phyloP scores from a whole-genome alignment of 1,139 yeast species.

The Kodamaea anthophila region DNA sequence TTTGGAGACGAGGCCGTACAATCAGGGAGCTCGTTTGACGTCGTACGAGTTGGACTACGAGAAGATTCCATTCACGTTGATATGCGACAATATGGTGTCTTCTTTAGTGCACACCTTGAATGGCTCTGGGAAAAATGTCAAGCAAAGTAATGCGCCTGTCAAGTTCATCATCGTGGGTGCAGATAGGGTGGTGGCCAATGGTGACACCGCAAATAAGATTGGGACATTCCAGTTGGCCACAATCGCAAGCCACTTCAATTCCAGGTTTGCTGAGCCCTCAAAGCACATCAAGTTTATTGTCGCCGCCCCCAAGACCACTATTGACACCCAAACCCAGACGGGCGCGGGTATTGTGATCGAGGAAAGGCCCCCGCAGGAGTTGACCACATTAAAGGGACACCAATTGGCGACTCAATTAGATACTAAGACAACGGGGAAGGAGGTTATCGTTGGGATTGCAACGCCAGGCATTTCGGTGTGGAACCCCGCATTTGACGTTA shows the following conservation, averaged over 20 bases:
- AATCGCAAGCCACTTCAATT: conserved; percentile 41
- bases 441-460: conserved; percentile 62
- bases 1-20: conserved; percentile 92
- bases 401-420: conserved; percentile 9
- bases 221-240: conserved; percentile 92
- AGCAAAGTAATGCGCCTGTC: conserved; percentile 45
- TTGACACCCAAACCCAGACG: conserved; percentile 57
- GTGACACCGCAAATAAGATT: conserved; percentile 94
- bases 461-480: conserved; percentile 83
- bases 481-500: conserved; percentile 96
- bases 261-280: conserved; percentile 31
- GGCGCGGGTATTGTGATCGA: conserved; percentile 82
- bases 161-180: conserved; percentile 95
- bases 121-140: conserved; percentile 13
- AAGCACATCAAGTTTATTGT: conserved; percentile 72
- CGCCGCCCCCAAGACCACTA: conserved; percentile 92
- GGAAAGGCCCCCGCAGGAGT: conserved; percentile 76
- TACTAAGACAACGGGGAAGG: conserved; percentile 2
- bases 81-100: conserved; percentile 90
- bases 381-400: conserved; percentile 71
- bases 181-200: conserved; percentile 87
- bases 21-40: conserved; percentile 91
- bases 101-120: conserved; percentile 48
- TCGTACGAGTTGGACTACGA: conserved; percentile 87
- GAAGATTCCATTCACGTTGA: conserved; percentile 76